Evolutionary conservation across 345 rosid genomes (phyloP), one percentile per base, ranked within the genome.

Genomic region (Anacardium occidentale): DNA sequence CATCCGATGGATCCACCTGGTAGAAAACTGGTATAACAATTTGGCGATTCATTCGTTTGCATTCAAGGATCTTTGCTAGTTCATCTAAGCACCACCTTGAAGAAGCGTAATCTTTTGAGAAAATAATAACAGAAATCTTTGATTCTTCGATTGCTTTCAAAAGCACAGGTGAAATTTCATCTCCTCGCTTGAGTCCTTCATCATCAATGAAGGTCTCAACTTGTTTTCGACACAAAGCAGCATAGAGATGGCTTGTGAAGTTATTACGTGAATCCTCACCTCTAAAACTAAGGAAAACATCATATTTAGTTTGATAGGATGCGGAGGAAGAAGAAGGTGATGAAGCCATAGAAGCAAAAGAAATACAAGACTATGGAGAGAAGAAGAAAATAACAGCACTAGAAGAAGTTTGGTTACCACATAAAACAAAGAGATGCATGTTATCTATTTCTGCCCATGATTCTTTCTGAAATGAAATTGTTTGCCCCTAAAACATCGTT

Each of bases 21-120:
- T 68, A 68, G 45, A 68, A 68, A 51, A 68, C 61, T 3, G 71
- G 62, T 5, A 68, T 68, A 14, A 68, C 62, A 20, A 68, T 68
- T 22, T 53, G 62, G 32, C 47, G 47, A 15, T 68, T 68, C 62
- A 53, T 53, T 20, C 37, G 3, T 29, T 68, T 53, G 48, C 26
- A 54, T 2, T 52, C 59, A 29, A 68, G 58, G 21, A 68, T 68
- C 62, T 68, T 42, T 22, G 44, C 50, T 6, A 68, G 71, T 22
- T 68, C 71, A 32, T 44, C 25, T 29, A 68, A 21, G 32, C 71
- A 68, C 51, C 61, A 56, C 37, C 8, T 53, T 0, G 71, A 68
- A 54, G 11, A 34, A 54, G 51, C 62, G 22, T 54, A 68, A 34
- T 21, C 50, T 20, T 21, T 20, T 1, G 71, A 68, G 51, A 68